A percentile compares a stretch with the other conserved stretches of the same genome.
Conservation (phyloP, 75 land plant species). For the Cryptomeria japonica region DNA sequence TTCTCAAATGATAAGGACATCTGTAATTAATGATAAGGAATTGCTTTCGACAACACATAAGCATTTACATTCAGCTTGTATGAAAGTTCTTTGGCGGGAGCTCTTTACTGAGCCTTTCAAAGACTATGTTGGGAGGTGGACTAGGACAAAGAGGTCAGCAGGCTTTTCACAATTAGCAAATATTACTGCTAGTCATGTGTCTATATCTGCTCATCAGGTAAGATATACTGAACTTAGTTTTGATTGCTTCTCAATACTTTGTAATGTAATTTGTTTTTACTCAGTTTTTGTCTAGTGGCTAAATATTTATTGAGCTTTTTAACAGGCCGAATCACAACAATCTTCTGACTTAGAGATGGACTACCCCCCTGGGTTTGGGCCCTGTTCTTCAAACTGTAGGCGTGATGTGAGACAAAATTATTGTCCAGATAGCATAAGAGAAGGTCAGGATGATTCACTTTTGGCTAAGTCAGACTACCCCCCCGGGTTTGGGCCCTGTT, state of each 20-base stretch:
- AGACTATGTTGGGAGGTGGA: conserved; percentile 37
- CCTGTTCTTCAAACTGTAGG: no score
- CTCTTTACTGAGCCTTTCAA: conserved; percentile 47
- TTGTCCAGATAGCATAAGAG: no score
- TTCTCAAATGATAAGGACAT: conserved; percentile 14
- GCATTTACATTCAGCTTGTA: conserved; percentile 33
- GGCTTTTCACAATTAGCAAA: background rate
- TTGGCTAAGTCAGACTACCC: conserved; percentile 13
- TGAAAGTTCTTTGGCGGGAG: conserved; percentile 59
- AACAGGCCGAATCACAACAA: conserved; percentile 16
- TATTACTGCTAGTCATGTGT: background rate
- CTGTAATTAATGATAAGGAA: conserved; percentile 27
- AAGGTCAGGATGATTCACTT: no score
- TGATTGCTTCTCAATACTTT: conserved; percentile 15
- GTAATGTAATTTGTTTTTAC: background rate
- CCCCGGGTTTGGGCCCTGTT: conserved; percentile 48
- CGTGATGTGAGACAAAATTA: no score
- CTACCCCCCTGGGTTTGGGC: background rate
- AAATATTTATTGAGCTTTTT: conserved; percentile 2
- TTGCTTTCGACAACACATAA: conserved; percentile 11
- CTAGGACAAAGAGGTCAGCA: conserved; percentile 41
- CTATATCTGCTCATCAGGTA: background rate
- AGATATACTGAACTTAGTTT: background rate
- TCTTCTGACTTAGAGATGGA: conserved; percentile 26
- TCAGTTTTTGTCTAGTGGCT: background rate